Conservation (phyloP, 2,329 filamentous ascomycete genomes). For the Coniosporium tulheliwenetii region DNA sequence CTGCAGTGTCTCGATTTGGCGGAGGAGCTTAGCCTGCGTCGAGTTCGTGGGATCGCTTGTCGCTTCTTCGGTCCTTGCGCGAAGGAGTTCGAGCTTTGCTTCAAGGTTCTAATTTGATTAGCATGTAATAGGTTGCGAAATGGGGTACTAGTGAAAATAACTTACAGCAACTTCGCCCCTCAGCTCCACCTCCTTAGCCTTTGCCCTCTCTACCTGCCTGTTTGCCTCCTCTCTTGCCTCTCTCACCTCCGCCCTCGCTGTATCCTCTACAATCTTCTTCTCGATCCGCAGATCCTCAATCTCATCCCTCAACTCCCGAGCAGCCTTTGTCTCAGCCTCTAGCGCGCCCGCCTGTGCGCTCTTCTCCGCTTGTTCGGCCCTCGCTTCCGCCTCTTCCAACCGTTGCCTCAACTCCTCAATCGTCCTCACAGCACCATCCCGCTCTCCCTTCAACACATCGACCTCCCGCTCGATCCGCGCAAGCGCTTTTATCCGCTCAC, state of each 20-base stretch:
- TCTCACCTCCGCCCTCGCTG: constrained; percentile 50
- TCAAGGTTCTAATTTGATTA: constrained; percentile 50
- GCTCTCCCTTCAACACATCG: constrained; percentile 45
- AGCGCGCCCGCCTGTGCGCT: constrained; percentile 53
- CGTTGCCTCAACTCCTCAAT: constrained; percentile 56
- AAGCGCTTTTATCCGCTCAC: constrained; percentile 37
- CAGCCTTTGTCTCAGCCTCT: constrained; percentile 45
- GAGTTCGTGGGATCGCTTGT: constrained; percentile 71
- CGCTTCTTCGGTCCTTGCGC: constrained; percentile 73
- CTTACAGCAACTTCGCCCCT: constrained; percentile 53
- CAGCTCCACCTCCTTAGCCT: constrained; percentile 57
- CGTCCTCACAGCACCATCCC: constrained; percentile 45
- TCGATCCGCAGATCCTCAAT: constrained; percentile 55
- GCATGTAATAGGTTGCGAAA: background rate
- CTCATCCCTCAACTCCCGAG: constrained; percentile 43
- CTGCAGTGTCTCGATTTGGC: constrained; percentile 90
- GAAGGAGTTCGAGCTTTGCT: constrained; percentile 76
- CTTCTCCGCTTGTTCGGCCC: constrained; percentile 50
- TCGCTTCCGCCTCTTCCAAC: constrained; percentile 49
- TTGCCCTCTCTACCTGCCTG: constrained; percentile 54
- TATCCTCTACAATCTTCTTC: constrained; percentile 58
- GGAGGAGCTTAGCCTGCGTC: constrained; percentile 72
- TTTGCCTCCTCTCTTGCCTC: constrained; percentile 60
- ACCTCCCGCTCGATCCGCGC: constrained; percentile 40
- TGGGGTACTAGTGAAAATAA: background rate